These are phyloP conservation scores for Calycina marina DNA, from an alignment of 2,329 filamentous ascomycete species.

Conservation along the genomic window DNA sequence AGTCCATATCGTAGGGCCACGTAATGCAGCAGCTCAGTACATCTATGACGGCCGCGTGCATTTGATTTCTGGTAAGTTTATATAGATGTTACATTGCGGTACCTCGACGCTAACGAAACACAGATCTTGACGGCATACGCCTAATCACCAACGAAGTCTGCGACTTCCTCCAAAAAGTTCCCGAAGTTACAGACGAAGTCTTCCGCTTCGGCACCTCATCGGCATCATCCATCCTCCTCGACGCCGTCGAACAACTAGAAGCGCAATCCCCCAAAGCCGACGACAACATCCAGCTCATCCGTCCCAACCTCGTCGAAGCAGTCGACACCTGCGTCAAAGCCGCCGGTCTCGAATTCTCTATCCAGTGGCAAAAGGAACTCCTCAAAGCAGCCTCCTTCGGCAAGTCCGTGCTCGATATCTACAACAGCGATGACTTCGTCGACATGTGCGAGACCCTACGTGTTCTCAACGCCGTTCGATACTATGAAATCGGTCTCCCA, in stretches of 20 bases:
- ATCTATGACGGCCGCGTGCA: conserved; percentile 89
- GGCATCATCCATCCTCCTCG: conserved; percentile 79
- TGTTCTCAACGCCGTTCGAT: conserved; percentile 82
- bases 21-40: conserved; percentile 59
- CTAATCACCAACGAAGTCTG: conserved; percentile 88
- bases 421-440: conserved; percentile 97
- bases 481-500: conserved; percentile 80
- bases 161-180: conserved; percentile 92
- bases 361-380: conserved; percentile 87
- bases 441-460: conserved; percentile 93
- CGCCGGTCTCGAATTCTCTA: conserved; percentile 79
- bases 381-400: conserved; percentile 96
- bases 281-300: conserved; percentile 91
- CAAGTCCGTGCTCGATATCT: conserved; percentile 92
- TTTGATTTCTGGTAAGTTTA: conserved; percentile 57
- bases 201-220: conserved; percentile 82
- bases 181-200: conserved; percentile 72
- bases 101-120: conserved; percentile 5
- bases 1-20: conserved; percentile 81
- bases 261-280: conserved; percentile 93
- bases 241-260: conserved; percentile 83
- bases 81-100: neutral
- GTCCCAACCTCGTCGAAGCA: conserved; percentile 74
- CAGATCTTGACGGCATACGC: conserved; percentile 70
- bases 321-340: conserved; percentile 90